Conservation (phyloP, 2,329 filamentous ascomycete genomes). For the Zymoseptoria ardabiliae region DNA sequence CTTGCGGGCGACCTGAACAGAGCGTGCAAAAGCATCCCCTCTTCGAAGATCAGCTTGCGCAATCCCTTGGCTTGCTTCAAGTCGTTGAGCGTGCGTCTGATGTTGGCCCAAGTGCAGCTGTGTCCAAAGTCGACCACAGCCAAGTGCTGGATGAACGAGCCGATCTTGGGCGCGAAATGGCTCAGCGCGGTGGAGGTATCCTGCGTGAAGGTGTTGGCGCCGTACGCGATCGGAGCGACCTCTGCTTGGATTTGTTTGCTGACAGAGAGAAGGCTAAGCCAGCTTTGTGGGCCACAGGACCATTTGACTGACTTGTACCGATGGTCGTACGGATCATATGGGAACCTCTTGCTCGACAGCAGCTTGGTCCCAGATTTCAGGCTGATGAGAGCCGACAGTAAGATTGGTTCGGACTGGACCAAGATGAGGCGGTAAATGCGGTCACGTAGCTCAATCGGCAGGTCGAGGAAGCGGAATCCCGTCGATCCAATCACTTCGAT, state of each 20-base stretch:
- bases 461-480: constrained; percentile 14
- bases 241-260: constrained; percentile 36
- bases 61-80: background rate
- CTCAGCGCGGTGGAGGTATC: background rate
- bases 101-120: background rate
- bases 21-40: background rate
- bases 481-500: constrained; percentile 7
- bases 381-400: background rate
- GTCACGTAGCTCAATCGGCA: constrained; percentile 15
- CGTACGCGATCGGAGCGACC: constrained; percentile 40
- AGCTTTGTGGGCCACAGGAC: too few relatives aligned
- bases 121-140: background rate
- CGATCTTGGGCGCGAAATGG: background rate
- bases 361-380: background rate
- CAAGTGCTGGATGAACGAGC: background rate
- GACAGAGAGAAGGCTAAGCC: constrained; percentile 28
- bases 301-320: too few relatives aligned
- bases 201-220: constrained; percentile 36
- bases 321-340: too few relatives aligned
- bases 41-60: background rate
- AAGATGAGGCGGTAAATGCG: constrained; percentile 10
- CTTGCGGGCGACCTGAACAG: background rate
- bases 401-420: background rate
- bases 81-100: too few relatives aligned
- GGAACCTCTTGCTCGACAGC: too few relatives aligned